Percentiles rank a stretch among this genome's conserved stretches.
These are phyloP conservation scores for Fusarium chlamydosporum DNA, from an alignment of 2,329 filamentous ascomycete genomes.

Conservation along the genomic window DNA sequence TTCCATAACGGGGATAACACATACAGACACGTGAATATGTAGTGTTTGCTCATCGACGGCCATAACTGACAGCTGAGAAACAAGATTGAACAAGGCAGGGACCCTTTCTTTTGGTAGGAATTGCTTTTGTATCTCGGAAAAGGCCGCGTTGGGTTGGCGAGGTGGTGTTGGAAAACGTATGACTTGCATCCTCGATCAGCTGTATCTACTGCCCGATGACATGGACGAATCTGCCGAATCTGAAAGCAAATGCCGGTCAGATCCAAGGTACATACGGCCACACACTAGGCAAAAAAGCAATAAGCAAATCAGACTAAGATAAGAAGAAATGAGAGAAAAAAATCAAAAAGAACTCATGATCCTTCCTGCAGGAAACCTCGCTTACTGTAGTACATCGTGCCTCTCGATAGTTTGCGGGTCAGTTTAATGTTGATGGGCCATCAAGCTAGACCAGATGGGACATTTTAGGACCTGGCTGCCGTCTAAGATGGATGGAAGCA, in stretches of 20 bases:
- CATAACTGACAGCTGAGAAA: slow-evolving; percentile 14
- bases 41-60: slow-evolving; percentile 29
- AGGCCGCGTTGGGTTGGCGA: slow-evolving; percentile 29
- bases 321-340: not conserved
- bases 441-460: slow-evolving; percentile 34
- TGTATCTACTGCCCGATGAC: slow-evolving; percentile 28
- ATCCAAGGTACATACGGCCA: slow-evolving; percentile 17
- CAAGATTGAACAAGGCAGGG: slow-evolving; percentile 29
- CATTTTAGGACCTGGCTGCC: slow-evolving; percentile 31
- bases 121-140: slow-evolving; percentile 28
- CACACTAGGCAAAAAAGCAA: slow-evolving; percentile 12
- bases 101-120: slow-evolving; percentile 11
- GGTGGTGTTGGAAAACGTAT: slow-evolving; percentile 43
- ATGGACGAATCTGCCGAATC: slow-evolving; percentile 22
- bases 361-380: slow-evolving; percentile 20
- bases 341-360: slow-evolving; percentile 27
- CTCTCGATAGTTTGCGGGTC: slow-evolving; percentile 22
- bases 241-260: slow-evolving; percentile 5
- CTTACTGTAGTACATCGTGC: slow-evolving; percentile 18
- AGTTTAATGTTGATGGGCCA: slow-evolving; percentile 21
- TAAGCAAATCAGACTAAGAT: not conserved
- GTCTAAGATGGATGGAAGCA: slow-evolving; percentile 23
- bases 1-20: slow-evolving; percentile 5
- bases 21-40: slow-evolving; percentile 21
- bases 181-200: slow-evolving; percentile 41